These are phyloP conservation scores for Aspergillus puulaauensis DNA, from an alignment of 2,329 filamentous ascomycete genomes.

Conservation along the genomic window DNA sequence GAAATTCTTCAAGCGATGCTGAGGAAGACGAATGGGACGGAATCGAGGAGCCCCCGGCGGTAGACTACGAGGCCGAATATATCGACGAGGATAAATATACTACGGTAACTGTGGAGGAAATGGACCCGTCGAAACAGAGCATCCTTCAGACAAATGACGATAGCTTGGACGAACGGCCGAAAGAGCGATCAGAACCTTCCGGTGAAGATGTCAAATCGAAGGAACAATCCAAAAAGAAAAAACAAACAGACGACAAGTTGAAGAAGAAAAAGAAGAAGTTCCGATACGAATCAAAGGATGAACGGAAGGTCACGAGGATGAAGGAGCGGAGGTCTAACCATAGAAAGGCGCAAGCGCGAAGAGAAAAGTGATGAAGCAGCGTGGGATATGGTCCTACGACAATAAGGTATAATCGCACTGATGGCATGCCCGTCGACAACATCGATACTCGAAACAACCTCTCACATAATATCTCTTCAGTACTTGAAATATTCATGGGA, in stretches of 20 bases:
- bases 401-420: background rate
- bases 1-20: constrained; percentile 21
- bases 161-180: constrained; percentile 26
- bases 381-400: background rate
- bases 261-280: constrained; percentile 92
- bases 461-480: constrained; percentile 16
- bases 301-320: constrained; percentile 62
- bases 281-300: constrained; percentile 84
- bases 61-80: constrained; percentile 89
- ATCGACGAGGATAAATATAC: constrained; percentile 95
- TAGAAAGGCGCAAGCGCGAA: constrained; percentile 63
- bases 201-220: constrained; percentile 24
- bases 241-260: constrained; percentile 47
- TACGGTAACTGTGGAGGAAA: constrained; percentile 88
- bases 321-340: constrained; percentile 70
- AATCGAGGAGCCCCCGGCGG: constrained; percentile 52
- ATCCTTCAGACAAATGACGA: constrained; percentile 56
- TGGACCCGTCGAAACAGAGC: constrained; percentile 74
- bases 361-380: constrained; percentile 29
- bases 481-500: constrained; percentile 12
- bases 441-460: background rate
- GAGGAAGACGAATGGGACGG: constrained; percentile 64
- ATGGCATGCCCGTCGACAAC: background rate
- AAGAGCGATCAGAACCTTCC: constrained; percentile 28
- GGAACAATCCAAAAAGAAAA: constrained; percentile 48